phyloP scores from a whole-genome alignment of 2,329 filamentous ascomycete genomes.

The Thermothelomyces thermophilus region DNA sequence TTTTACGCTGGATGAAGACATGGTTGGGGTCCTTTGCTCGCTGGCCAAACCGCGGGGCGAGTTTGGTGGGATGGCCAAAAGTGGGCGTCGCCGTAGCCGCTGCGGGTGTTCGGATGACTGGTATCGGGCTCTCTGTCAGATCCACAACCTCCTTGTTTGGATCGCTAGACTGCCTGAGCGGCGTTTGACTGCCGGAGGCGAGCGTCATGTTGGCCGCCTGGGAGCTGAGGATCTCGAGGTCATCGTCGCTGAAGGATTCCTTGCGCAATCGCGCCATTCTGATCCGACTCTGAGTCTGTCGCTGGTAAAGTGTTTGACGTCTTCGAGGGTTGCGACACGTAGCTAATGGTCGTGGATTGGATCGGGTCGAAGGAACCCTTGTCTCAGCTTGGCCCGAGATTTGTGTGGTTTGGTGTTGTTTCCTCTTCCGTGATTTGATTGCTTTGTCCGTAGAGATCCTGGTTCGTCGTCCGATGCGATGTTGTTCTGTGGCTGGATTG shows the following conservation, averaged over 20 bases:
- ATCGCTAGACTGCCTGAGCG: constrained; percentile 31
- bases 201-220: constrained; percentile 28
- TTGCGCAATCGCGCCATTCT: constrained; percentile 20
- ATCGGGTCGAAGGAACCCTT: constrained; percentile 25
- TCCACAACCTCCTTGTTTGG: constrained; percentile 29
- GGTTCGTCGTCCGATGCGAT: constrained; percentile 17
- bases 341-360: constrained; percentile 22
- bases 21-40: constrained; percentile 31
- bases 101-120: constrained; percentile 13
- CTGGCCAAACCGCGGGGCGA: constrained; percentile 39
- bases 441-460: constrained; percentile 4
- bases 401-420: constrained; percentile 2
- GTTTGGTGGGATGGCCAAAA: constrained; percentile 33
- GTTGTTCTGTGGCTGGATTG: constrained; percentile 26
- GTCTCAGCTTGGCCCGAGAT: constrained; percentile 16
- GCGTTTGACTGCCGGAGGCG: constrained; percentile 34
- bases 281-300: not conserved
- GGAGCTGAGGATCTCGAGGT: constrained; percentile 32
- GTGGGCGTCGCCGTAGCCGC: constrained; percentile 25
- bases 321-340: constrained; percentile 6
- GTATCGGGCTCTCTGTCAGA: constrained; percentile 28
- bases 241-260: constrained; percentile 33
- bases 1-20: constrained; percentile 47
- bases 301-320: not conserved
- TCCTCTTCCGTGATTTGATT: not conserved